These are phyloP conservation scores for Rhodamnia rubescens DNA, from an alignment of 345 rosid genomes.

Conservation along the genomic window DNA sequence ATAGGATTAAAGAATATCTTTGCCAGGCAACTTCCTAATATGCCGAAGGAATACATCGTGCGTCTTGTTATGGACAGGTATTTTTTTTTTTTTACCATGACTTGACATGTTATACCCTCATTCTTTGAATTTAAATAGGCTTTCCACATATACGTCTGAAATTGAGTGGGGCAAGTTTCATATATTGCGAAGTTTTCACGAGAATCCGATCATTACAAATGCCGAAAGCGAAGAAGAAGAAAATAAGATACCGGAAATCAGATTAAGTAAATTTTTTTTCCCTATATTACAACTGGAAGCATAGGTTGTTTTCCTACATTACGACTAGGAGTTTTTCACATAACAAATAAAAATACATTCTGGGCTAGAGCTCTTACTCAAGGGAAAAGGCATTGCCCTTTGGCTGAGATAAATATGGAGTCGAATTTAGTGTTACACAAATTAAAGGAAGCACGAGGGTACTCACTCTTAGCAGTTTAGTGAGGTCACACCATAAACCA, in stretches of 20 bases:
- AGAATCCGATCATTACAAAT: not conserved
- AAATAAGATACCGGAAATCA: not conserved
- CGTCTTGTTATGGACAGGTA: constrained; percentile 99
- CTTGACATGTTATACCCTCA: not conserved
- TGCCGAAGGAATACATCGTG: constrained; percentile 99
- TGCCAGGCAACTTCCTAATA: constrained; percentile 94
- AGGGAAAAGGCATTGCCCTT: not conserved
- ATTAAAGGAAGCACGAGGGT: not conserved
- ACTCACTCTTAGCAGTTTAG: not conserved
- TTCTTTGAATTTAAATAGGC: not conserved
- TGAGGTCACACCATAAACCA: not conserved
- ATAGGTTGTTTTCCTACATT: not conserved
- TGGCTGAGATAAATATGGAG: not conserved
- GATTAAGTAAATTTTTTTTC: not conserved
- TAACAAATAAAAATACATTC: not conserved
- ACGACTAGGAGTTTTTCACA: not conserved
- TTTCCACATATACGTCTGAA: not conserved
- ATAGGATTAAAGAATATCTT: constrained; percentile 97
- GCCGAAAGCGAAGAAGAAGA: not conserved
- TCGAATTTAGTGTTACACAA: not conserved
- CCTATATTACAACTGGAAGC: not conserved
- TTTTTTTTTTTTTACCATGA: too few species aligned
- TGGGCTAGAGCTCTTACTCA: not conserved
- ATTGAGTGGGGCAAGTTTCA: not conserved
- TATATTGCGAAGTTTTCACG: not conserved